Percentiles rank a stretch among this genome's conserved stretches.
Evolutionary conservation across 1,284 basidiomycete genomes (phyloP).

Genomic region (Trichosporon ovoides): DNA sequence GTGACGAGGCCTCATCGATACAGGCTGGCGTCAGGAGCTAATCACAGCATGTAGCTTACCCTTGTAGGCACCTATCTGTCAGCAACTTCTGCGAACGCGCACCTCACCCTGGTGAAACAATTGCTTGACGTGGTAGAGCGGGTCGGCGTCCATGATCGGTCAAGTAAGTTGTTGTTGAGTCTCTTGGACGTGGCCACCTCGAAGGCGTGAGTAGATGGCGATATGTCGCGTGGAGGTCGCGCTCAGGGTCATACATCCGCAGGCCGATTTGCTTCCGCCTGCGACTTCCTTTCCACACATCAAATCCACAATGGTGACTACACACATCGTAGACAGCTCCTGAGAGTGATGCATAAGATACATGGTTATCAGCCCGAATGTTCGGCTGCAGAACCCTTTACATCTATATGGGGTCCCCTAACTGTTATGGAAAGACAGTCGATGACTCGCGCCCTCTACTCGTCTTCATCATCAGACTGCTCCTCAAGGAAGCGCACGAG

Average conservation of each 20-base stretch:
- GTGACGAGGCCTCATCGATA: slow-evolving; percentile 41
- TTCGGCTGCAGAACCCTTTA: background rate
- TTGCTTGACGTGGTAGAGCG: slow-evolving; percentile 76
- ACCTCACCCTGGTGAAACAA: slow-evolving; percentile 69
- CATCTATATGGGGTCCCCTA: background rate
- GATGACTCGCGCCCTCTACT: slow-evolving; percentile 11
- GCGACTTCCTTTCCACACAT: background rate
- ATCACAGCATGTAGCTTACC: slow-evolving; percentile 20
- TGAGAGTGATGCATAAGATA: slow-evolving; percentile 2
- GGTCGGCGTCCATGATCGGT: slow-evolving; percentile 64
- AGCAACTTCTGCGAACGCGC: slow-evolving; percentile 1
- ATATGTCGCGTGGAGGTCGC: background rate
- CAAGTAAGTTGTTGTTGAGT: background rate
- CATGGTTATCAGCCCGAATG: background rate
- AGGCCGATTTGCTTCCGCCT: background rate
- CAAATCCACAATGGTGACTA: background rate
- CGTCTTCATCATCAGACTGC: slow-evolving; percentile 41
- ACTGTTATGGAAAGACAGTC: background rate
- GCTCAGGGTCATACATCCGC: too few species aligned
- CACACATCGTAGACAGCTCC: background rate
- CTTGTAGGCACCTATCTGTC: slow-evolving; percentile 43
- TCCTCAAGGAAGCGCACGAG: slow-evolving; percentile 65
- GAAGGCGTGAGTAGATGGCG: background rate
- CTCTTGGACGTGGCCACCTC: background rate
- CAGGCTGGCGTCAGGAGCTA: slow-evolving; percentile 28